Base-by-base conservation (phyloP, 2,329 filamentous ascomycete species). In the Phaeomoniella chlamydospora region DNA sequence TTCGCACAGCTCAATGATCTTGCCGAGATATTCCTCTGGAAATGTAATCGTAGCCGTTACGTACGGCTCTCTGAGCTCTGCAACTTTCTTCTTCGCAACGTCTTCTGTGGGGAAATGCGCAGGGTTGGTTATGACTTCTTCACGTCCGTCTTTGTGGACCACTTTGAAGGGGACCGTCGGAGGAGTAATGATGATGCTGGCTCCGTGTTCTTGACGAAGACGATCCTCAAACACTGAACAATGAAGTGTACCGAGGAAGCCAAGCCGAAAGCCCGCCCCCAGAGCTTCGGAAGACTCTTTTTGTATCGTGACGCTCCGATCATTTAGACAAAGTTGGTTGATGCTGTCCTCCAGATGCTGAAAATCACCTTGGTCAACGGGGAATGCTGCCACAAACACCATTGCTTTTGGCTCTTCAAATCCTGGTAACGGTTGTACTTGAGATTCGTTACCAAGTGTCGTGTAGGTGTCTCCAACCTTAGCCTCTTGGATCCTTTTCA, bases 151-250 rank as follows among this genome's bases (percentile, higher is more conserved):
- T 32, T 65, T 70, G 70, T 78, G 90, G 6, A 83, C 57, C 5
- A 96, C 71, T 55, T 87, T 92, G 49, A 88, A 92, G 3, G 90
- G 87, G 10, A 98, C 90, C 0, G 84, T 88, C 0, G 90, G 90
- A 26, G 93, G 88, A 0, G 90, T 98, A 53, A 98, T 90, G 58
- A 98, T 94, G 52, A 98, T 86, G 50, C 77, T 90, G 2, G 83
- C 81, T 4, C 88, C 90, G 50, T 98, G 87, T 56, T 98, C 90
- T 57, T 94, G 86, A 31, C 85, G 77, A 36, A 98, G 62, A 1
- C 90, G 81, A 57, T 98, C 90, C 58, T 98, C 87, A 49, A 98
- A 98, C 3, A 98, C 90, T n/a, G 87, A 96, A 61, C 90, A 96
- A 56, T 98, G 90, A 33, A 98, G 65, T 10, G 87, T 96, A n/a